These are phyloP conservation scores for Stephania yunnanensis DNA, from an alignment of 164 flowering plant genomes.

Conservation along the genomic window DNA sequence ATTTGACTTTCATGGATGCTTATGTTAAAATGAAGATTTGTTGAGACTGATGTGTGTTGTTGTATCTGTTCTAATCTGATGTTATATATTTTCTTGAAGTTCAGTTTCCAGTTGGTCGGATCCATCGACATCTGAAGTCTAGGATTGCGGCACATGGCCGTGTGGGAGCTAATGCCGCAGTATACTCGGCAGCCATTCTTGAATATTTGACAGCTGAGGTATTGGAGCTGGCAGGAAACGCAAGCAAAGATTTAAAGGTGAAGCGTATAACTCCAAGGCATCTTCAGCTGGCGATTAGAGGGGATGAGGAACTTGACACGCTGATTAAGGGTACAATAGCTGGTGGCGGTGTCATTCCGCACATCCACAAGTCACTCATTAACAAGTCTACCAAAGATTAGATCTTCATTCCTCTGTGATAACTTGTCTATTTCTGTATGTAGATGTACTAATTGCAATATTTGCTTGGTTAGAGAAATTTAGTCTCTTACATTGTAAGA, in stretches of 20 bases:
- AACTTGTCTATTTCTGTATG: not conserved
- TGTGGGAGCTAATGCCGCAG: constrained; percentile 92
- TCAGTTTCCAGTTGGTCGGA: constrained; percentile 83
- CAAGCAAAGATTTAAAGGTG: constrained; percentile 20
- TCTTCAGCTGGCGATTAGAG: constrained; percentile 82
- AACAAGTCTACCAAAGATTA: constrained; percentile 82
- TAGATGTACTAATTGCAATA: not conserved
- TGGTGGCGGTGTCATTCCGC: constrained; percentile 93
- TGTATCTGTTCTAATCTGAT: not conserved
- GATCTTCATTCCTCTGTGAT: not conserved
- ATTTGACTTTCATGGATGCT: too few species aligned
- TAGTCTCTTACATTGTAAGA: not conserved
- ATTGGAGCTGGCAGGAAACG: constrained; percentile 20
- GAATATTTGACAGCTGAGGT: constrained; percentile 65
- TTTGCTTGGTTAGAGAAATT: not conserved
- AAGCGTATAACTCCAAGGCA: constrained; percentile 39
- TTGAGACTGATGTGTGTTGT: too few species aligned
- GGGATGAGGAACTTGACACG: constrained; percentile 49
- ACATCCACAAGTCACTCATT: constrained; percentile 91
- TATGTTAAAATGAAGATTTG: too few species aligned
- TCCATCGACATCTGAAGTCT: constrained; percentile 69
- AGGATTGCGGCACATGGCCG: constrained; percentile 72
- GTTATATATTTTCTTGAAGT: not conserved
- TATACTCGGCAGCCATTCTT: constrained; percentile 80
- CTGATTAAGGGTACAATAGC: constrained; percentile 74